Evolutionary conservation across 305 asterid species (phyloP), one percentile per base, ranked within the genome.

Genomic region (Lippia alba): DNA sequence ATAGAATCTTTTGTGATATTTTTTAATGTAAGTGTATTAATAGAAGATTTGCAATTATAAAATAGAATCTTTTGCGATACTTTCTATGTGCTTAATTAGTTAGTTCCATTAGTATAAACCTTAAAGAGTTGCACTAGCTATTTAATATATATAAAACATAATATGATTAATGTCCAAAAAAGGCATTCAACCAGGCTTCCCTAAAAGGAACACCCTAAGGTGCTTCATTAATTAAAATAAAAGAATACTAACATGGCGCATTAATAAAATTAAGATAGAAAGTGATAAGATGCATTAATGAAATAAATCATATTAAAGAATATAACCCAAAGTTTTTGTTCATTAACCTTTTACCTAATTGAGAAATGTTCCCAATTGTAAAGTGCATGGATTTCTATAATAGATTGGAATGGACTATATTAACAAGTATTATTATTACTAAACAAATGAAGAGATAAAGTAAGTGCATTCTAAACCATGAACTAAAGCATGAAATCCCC

Each of bases 341-440:
- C 20, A 56, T 66, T 56, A 64, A 24, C 71, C 81, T 64, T 68
- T 77, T 73, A 2, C 82, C 65, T 17, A 58, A 64, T 76, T 24
- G 8, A 57, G 74, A 68, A 80, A 76, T 41, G 69, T 64, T 64
- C 71, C 56, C 74, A 34, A 39, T 48, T 17, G 14, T 53, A 75
- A 79, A 76, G 75, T 15, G 67, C 50, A 59, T 18, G 33, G 19
- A 30, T 34, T 72, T 57, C 45, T 69, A 19, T 20, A 71, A 49
- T 65, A 50, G 36, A 39, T 54, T 41, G 7, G 20, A 61, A 44
- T 56, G 34, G 17, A 16, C 10, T 16, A 24, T 24, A 24, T 24
- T 33, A 53, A 44, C 8, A 32, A 61, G n/a, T 67, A 65, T 33
- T 41, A 41, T 45, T 40, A 19, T 24, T 24, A 24, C 30, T 24